phyloP scores from a whole-genome alignment of 108 stramenopile genomes.

The Discostella stelligeroides region DNA sequence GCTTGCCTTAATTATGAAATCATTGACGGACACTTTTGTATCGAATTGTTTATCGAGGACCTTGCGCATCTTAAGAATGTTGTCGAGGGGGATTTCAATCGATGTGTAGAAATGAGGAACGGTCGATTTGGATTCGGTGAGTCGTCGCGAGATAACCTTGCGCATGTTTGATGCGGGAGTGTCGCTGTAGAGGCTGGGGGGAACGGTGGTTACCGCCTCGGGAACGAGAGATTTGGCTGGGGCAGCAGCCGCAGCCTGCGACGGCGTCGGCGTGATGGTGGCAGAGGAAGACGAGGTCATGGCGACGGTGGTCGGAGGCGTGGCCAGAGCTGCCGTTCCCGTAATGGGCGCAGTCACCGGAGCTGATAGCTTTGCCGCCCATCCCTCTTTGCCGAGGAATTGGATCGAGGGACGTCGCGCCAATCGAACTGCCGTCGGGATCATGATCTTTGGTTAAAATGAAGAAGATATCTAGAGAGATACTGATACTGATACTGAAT shows the following conservation, averaged over 20 bases:
- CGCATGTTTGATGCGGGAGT: slow-evolving; percentile 76
- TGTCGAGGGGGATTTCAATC: slow-evolving; percentile 90
- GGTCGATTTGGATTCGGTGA: slow-evolving; percentile 94
- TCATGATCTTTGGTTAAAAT: no score
- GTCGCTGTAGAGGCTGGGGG: slow-evolving; percentile 42
- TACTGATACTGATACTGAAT: no score
- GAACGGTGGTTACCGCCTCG: slow-evolving; percentile 54
- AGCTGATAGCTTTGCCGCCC: slow-evolving; percentile 50
- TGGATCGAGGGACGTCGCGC: slow-evolving; percentile 62
- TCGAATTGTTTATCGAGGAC: slow-evolving; percentile 74
- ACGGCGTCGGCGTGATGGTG: slow-evolving; percentile 48
- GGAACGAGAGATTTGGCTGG: slow-evolving; percentile 43
- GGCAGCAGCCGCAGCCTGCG: slow-evolving; percentile 46
- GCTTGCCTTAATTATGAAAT: slow-evolving; percentile 95
- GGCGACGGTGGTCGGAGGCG: slow-evolving; percentile 36
- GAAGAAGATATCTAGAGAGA: no score
- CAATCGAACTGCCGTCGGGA: no score
- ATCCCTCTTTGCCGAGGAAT: slow-evolving; percentile 92
- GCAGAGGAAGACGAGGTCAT: slow-evolving; percentile 49
- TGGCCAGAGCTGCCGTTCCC: slow-evolving; percentile 21
- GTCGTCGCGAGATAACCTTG: slow-evolving; percentile 94
- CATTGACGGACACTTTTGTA: slow-evolving; percentile 93
- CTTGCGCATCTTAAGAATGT: slow-evolving; percentile 81
- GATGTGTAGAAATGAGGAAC: slow-evolving; percentile 98
- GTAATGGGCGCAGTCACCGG: slow-evolving; percentile 27